Percentiles rank a stretch among this genome's conserved stretches.
Conservation (phyloP, 106 monocot genomes). For the Narthecium ossifragum region DNA sequence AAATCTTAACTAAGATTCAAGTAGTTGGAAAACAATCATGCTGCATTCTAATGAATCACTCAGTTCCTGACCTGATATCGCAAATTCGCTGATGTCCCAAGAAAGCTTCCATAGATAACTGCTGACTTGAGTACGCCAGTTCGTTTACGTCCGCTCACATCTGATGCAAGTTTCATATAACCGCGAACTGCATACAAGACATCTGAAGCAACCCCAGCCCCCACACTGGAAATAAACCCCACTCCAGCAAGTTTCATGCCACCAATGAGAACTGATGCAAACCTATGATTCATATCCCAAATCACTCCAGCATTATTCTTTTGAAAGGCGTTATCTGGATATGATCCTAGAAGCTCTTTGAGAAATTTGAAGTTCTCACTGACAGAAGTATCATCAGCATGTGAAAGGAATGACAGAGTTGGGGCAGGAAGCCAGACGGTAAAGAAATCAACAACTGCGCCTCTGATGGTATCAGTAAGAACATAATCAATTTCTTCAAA, state of each 20-base stretch:
- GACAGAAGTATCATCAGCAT: constrained; percentile 35
- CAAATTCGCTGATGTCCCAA: constrained; percentile 92
- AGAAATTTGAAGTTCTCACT: constrained; percentile 66
- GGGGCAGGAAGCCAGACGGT: constrained; percentile 99
- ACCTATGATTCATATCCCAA: constrained; percentile 70
- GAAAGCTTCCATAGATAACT: constrained; percentile 67
- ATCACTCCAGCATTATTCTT: constrained; percentile 56
- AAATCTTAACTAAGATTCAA: too few relatives aligned
- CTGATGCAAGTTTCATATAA: constrained; percentile 32
- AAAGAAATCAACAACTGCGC: constrained; percentile 93
- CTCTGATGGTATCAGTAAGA: constrained; percentile 91
- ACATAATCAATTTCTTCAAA: constrained; percentile 97
- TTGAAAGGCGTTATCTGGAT: constrained; percentile 97
- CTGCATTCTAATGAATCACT: too few relatives aligned
- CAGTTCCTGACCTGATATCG: constrained; percentile 99
- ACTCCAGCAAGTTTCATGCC: constrained; percentile 89
- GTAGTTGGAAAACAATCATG: too few relatives aligned
- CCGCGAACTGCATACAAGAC: constrained; percentile 39
- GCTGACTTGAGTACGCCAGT: constrained; percentile 76
- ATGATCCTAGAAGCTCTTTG: constrained; percentile 67
- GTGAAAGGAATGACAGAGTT: constrained; percentile 78
- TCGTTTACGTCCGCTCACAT: constrained; percentile 25
- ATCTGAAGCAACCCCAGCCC: constrained; percentile 65
- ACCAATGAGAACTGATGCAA: constrained; percentile 78
- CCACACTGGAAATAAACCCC: constrained; percentile 83